Evolutionary conservation across 164 flowering plant species (phyloP), one percentile per base, ranked within the genome.

Genomic region (Echeveria elegans): DNA sequence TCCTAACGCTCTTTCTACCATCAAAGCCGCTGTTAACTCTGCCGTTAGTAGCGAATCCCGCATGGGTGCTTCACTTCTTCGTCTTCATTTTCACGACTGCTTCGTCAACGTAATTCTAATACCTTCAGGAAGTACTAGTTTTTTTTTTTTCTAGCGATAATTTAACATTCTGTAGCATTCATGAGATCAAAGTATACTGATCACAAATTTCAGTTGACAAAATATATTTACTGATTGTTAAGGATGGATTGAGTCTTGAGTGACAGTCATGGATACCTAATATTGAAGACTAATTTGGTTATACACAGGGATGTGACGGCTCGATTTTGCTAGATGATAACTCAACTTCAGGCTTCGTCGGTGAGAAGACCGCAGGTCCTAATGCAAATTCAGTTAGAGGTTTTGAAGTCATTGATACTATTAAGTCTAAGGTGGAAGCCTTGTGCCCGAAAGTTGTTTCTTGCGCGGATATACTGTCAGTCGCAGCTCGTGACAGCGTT

Each of bases 401-500:
- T 6, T 59, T 59, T 23, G 63, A 59, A 28, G 63, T 59, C 14
- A 59, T 59, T 59, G 63, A 59, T 8, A 59, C 30, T 5, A 31
- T 23, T 2, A 59, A 59, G 34, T n/a, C 63, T 26, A 43, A 43
- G 18, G 47, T 43, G 47, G 47, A 43, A 43, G 47, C 47, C 18
- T 43, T 43, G 47, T 43, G 63, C 29, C 63, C 63, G 6, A 31
- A 31, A 2, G 63, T 59, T 28, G 63, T 59, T 59, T 59, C 63
- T 59, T 59, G 63, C 19, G 63, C 63, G 11, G 63, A 59, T 26
- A 59, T 59, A 2, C 18, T 59, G 19, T 28, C 63, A 12, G 63
- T 59, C 10, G 63, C 63, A 59, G 63, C 63, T 15, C 63, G 63
- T 31, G 63, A 59, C 30, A 26, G 32, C 19, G 63, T 59, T 59